These are phyloP conservation scores for Amanita thiersii DNA, from an alignment of 768 basidiomycete species.

Conservation along the genomic window DNA sequence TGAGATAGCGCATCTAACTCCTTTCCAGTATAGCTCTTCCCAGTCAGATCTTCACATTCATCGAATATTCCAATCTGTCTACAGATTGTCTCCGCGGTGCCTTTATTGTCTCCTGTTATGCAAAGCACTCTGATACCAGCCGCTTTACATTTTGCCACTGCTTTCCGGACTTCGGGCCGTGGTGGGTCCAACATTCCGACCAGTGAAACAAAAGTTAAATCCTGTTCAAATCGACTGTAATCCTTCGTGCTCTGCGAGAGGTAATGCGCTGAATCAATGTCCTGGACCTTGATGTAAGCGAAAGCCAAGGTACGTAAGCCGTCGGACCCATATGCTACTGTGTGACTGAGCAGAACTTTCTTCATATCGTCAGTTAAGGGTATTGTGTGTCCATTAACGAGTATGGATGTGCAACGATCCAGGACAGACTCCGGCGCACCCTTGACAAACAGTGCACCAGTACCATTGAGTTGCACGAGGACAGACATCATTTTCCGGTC, in stretches of 20 bases:
- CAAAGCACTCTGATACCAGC: conserved; percentile 96
- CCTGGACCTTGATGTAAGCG: conserved; percentile 74
- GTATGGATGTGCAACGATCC: conserved; percentile 74
- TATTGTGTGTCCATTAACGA: conserved; percentile 54
- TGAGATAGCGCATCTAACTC: conserved; percentile 80
- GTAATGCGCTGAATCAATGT: conserved; percentile 77
- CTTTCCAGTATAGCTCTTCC: conserved; percentile 91
- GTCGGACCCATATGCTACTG: conserved; percentile 63
- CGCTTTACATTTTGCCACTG: conserved; percentile 83
- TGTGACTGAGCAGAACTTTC: conserved; percentile 51
- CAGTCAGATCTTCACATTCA: conserved; percentile 79
- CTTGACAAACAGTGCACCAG: conserved; percentile 85
- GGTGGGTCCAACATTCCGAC: conserved; percentile 99
- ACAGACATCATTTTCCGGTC: conserved; percentile 99
- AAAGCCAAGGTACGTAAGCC: conserved; percentile 90
- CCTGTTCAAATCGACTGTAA: conserved; percentile 85
- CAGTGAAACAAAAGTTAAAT: conserved; percentile 90
- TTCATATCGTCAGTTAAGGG: conserved; percentile 62
- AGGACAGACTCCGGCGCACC: conserved; percentile 95
- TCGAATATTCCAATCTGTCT: conserved; percentile 92
- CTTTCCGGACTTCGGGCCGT: conserved; percentile 82
- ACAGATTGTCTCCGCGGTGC: conserved; percentile 96
- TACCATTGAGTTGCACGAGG: conserved; percentile 60
- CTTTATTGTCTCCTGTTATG: conserved; percentile 97
- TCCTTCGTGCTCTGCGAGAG: conserved; percentile 69